phyloP scores from a whole-genome alignment of 208 protist genomes.

The Borovskyia barvae region DNA sequence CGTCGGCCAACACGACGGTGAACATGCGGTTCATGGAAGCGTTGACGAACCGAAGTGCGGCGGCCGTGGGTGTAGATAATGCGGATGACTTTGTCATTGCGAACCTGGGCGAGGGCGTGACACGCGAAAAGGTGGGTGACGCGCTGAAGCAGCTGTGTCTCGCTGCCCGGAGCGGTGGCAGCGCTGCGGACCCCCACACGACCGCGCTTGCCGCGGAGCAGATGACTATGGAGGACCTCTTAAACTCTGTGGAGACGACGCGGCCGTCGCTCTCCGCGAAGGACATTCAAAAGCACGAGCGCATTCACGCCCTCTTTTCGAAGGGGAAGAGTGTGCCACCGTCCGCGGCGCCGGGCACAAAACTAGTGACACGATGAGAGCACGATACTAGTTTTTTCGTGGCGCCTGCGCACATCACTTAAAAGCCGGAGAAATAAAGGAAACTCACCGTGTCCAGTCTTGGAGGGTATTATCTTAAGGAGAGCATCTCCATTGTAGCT shows the following conservation, averaged over 20 bases:
- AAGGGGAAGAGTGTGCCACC: conserved; percentile 31
- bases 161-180: conserved; percentile 5
- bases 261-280: conserved; percentile 58
- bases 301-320: conserved; percentile 72
- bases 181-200: background rate
- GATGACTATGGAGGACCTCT: conserved; percentile 59
- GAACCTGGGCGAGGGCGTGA: conserved; percentile 43
- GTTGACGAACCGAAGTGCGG: conserved; percentile 22
- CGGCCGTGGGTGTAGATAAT: conserved; percentile 3
- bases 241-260: conserved; percentile 39
- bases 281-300: conserved; percentile 64
- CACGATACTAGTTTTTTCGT: too few relatives aligned
- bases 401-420: too few relatives aligned
- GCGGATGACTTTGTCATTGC: conserved; percentile 48
- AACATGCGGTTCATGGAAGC: conserved; percentile 72
- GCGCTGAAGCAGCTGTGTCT: conserved; percentile 28
- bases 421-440: too few relatives aligned
- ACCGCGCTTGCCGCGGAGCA: conserved; percentile 10
- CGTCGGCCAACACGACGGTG: conserved; percentile 68
- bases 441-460: too few relatives aligned
- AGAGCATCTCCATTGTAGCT: too few relatives aligned
- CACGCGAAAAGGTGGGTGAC: conserved; percentile 70
- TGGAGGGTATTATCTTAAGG: too few relatives aligned
- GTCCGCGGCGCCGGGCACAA: conserved; percentile 38
- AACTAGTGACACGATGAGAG: conserved; percentile 44